Base-by-base conservation (phyloP, 2,329 filamentous ascomycete genomes). In the Phaeosphaeriaceae sp. region DNA sequence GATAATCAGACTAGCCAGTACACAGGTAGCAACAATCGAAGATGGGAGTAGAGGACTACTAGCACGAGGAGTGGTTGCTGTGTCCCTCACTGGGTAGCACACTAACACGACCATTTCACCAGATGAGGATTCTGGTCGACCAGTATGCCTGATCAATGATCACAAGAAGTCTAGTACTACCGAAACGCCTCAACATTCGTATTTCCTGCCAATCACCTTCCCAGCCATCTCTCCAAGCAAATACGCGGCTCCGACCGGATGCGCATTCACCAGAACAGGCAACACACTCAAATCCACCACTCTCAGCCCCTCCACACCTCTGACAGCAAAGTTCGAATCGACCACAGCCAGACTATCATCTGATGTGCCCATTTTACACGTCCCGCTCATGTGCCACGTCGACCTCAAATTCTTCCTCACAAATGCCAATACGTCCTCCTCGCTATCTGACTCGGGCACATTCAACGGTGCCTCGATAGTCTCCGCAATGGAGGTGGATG, bases 211-310 rank as follows among this genome's bases (percentile, higher is more conserved):
- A 48, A 27, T 33, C 7, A 48, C 36, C 36, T n/a, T 40, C 2
- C 36, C 36, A 13, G 36, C 52, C 15, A 55, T 22, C 47, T 50
- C 46, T 20, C 53, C 53, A 5, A 55, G 5, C 19, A 48, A 11
- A 33, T 55, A 55, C n/a, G 46, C 53, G n/a, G 33, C 24, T 5
- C 27, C 53, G 19, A 50, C 53, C 33, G 36, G 53, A 54, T 54
- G 46, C 6, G 47, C 47, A 55, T 50, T 55, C 45, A 50, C 36
- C 36, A 45, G n/a, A 25, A 50, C 15, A n/a, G 47, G 53, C 36
- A 49, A 24, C 40, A 55, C 53, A n/a, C 47, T 55, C 47, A 55
- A 27, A 36, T 55, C 46, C 21, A 55, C 22, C 36, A 40, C 36
- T 15, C 36, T 40, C 36, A 40, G 36, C 36, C 36, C 36, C 15